Evolutionary conservation across 805 yeast species (phyloP).

Genomic region (Saturnispora serradocipensis): DNA sequence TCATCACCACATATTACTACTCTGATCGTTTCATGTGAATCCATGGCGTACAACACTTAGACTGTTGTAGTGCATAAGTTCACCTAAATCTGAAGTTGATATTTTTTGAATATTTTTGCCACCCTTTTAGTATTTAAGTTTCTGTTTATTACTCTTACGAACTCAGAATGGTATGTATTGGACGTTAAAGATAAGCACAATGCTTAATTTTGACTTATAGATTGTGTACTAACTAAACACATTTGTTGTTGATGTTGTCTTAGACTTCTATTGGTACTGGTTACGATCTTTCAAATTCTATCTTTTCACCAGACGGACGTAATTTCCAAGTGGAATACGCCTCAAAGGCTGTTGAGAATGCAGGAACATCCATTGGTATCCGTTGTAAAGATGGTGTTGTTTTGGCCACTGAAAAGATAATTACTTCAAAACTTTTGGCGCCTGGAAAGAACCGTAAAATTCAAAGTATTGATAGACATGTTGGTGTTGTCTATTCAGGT

Average conservation of each 20-base stretch:
- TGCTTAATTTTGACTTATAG: background rate
- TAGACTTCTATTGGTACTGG: constrained; percentile 95
- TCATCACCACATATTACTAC: constrained; percentile 94
- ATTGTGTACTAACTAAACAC: background rate
- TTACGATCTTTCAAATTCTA: constrained; percentile 94
- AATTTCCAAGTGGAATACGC: constrained; percentile 98
- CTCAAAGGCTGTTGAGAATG: constrained; percentile 93
- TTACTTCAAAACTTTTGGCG: constrained; percentile 77
- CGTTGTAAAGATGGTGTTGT: constrained; percentile 90
- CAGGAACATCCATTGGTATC: constrained; percentile 91
- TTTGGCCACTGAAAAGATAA: constrained; percentile 93
- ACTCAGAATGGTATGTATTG: background rate
- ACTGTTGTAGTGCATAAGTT: background rate
- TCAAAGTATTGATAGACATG: constrained; percentile 86
- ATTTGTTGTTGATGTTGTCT: background rate
- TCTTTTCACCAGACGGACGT: constrained; percentile 88
- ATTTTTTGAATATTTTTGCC: background rate
- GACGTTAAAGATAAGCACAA: background rate
- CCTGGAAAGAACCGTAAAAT: constrained; percentile 85
- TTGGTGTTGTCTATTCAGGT: constrained; percentile 94
- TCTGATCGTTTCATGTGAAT: constrained; percentile 43
- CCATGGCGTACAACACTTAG: background rate
- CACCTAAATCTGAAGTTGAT: background rate
- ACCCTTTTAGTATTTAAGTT: background rate
- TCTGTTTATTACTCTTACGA: background rate